phyloP scores from a whole-genome alignment of 2,329 filamentous ascomycete species.

The Leptographium galeiforme region DNA sequence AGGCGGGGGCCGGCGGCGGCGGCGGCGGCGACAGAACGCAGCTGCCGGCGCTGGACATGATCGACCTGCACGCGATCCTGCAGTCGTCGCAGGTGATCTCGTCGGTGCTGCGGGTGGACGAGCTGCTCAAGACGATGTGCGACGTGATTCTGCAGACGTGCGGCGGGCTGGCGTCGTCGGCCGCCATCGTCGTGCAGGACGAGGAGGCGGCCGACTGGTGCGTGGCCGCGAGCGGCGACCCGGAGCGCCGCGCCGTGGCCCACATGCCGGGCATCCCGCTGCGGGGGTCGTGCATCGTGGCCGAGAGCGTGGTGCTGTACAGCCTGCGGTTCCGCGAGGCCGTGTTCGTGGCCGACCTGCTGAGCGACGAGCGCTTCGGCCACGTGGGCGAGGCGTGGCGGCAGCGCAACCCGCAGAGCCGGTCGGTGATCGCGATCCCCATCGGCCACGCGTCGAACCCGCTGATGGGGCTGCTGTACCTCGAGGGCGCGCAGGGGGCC shows the following conservation, averaged over 20 bases:
- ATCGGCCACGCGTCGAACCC: constrained; percentile 60
- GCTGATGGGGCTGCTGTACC: constrained; percentile 60
- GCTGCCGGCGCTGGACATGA: constrained; percentile 67
- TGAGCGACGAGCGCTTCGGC: constrained; percentile 64
- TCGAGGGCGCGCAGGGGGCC: constrained; percentile 60
- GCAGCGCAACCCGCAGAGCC: constrained; percentile 53
- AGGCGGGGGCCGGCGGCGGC: constrained; percentile 30
- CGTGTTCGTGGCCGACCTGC: constrained; percentile 60
- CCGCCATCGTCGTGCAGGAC: constrained; percentile 62
- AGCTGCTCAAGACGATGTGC: constrained; percentile 67
- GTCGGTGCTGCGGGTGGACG: constrained; percentile 62
- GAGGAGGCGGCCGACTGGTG: constrained; percentile 51
- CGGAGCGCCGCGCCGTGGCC: constrained; percentile 52
- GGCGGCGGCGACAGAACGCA: too few species aligned
- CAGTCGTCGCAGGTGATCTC: constrained; percentile 70
- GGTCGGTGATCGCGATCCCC: constrained; percentile 66
- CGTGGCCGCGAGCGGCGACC: constrained; percentile 60
- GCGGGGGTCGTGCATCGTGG: constrained; percentile 53
- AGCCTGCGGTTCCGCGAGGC: constrained; percentile 63
- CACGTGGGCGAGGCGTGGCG: constrained; percentile 61
- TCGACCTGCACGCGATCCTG: constrained; percentile 66
- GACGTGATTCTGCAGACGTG: constrained; percentile 70
- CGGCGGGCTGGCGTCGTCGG: constrained; percentile 54
- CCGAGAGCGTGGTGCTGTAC: constrained; percentile 64
- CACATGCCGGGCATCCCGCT: constrained; percentile 54